Conservation (phyloP, 106 monocot genomes). For the Allium fistulosum region DNA sequence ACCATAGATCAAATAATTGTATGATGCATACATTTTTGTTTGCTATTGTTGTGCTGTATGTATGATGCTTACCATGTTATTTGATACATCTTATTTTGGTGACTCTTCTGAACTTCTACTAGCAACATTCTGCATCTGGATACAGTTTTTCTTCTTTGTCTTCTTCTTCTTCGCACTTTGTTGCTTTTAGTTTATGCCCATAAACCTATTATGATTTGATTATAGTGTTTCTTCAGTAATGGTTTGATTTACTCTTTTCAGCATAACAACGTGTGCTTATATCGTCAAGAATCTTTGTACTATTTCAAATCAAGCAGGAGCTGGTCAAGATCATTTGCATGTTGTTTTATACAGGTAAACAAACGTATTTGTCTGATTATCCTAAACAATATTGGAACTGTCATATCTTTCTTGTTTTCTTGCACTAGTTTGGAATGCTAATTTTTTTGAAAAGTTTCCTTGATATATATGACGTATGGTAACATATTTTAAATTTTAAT, state of each 20-base stretch:
- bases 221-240: too few relatives aligned
- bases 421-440: neutral
- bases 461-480: neutral
- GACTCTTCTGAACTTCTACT: neutral
- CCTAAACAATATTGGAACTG: too few relatives aligned
- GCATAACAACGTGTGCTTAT: conserved; percentile 60
- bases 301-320: conserved; percentile 17
- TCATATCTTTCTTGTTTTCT: neutral
- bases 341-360: conserved; percentile 44
- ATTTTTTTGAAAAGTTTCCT: neutral
- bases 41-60: neutral
- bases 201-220: too few relatives aligned
- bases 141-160: too few relatives aligned
- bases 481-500: too few relatives aligned
- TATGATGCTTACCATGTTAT: neutral
- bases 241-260: conserved; percentile 17
- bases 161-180: too few relatives aligned
- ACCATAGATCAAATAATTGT: neutral
- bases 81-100: neutral
- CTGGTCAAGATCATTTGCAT: conserved; percentile 31
- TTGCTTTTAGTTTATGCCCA: too few relatives aligned
- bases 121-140: neutral
- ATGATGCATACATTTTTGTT: neutral
- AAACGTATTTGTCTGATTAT: neutral
- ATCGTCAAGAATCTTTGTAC: conserved; percentile 36